A percentile compares a stretch with the other conserved stretches of the same genome.
These are phyloP conservation scores for Trifolium dubium DNA, from an alignment of 306 rosid genomes.

Conservation along the genomic window DNA sequence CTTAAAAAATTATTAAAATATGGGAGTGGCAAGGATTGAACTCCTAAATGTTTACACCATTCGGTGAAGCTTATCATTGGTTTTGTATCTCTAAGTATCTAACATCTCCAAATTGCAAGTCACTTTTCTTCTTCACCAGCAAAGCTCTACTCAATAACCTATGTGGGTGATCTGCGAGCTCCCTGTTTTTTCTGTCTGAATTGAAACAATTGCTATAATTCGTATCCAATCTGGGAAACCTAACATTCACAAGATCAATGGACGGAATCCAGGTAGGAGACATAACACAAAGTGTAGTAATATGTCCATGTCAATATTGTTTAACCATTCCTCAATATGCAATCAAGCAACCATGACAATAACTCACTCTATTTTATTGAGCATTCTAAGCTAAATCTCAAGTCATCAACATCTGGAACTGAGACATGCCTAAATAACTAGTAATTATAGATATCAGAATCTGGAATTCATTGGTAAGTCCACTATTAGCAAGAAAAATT, in stretches of 20 bases:
- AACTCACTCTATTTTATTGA: not conserved
- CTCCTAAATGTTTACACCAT: not conserved
- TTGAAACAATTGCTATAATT: not conserved
- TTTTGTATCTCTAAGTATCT: not conserved
- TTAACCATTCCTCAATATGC: not conserved
- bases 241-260: not conserved
- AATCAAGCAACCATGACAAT: not conserved
- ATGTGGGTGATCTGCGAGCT: not conserved
- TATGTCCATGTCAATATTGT: not conserved
- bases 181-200: not conserved
- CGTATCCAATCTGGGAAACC: not conserved
- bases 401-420: not conserved
- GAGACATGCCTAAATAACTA: not conserved
- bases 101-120: not conserved
- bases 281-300: not conserved
- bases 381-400: not conserved
- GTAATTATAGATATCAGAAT: not conserved
- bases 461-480: not conserved
- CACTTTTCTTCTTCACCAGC: not conserved
- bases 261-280: not conserved
- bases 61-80: not conserved
- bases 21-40: not conserved
- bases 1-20: not conserved
- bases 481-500: not conserved
- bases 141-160: not conserved